phyloP scores from a whole-genome alignment of 257 asterid genomes.

The Plantago elongata region DNA sequence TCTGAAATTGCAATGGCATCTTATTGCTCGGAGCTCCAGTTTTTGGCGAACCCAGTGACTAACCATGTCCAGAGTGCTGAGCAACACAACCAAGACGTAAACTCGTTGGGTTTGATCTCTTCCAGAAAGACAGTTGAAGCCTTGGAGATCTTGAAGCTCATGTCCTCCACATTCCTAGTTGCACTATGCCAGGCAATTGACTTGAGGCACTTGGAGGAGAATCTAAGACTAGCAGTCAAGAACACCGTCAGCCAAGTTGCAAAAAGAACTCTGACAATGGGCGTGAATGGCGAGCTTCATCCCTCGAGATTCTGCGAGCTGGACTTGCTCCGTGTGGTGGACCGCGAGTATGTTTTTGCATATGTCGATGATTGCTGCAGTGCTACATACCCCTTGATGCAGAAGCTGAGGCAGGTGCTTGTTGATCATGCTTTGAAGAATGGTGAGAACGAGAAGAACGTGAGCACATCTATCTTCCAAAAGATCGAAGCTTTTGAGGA shows the following conservation, averaged over 20 bases:
- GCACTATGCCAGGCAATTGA: slow-evolving; percentile 54
- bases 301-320: slow-evolving; percentile 53
- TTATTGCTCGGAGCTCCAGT: slow-evolving; percentile 53
- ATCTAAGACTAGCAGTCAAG: slow-evolving; percentile 40
- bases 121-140: slow-evolving; percentile 51
- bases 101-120: slow-evolving; percentile 49
- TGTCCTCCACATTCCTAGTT: slow-evolving; percentile 38
- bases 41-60: slow-evolving; percentile 49
- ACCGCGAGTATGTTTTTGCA: slow-evolving; percentile 44
- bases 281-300: slow-evolving; percentile 42
- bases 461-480: slow-evolving; percentile 34
- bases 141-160: slow-evolving; percentile 42
- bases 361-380: slow-evolving; percentile 49
- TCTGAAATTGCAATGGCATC: slow-evolving; percentile 54
- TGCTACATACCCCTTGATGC: slow-evolving; percentile 49
- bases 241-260: slow-evolving; percentile 45
- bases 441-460: slow-evolving; percentile 31
- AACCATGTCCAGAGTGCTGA: slow-evolving; percentile 61
- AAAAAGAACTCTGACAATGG: slow-evolving; percentile 40
- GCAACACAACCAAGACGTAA: slow-evolving; percentile 63
- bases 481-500: slow-evolving; percentile 49
- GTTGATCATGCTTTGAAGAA: slow-evolving; percentile 46
- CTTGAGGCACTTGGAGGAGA: slow-evolving; percentile 51
- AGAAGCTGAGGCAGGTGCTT: slow-evolving; percentile 45
- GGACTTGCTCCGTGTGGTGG: slow-evolving; percentile 48